phyloP scores from a whole-genome alignment of 805 yeast species.

The Metschnikowia arizonensis region DNA sequence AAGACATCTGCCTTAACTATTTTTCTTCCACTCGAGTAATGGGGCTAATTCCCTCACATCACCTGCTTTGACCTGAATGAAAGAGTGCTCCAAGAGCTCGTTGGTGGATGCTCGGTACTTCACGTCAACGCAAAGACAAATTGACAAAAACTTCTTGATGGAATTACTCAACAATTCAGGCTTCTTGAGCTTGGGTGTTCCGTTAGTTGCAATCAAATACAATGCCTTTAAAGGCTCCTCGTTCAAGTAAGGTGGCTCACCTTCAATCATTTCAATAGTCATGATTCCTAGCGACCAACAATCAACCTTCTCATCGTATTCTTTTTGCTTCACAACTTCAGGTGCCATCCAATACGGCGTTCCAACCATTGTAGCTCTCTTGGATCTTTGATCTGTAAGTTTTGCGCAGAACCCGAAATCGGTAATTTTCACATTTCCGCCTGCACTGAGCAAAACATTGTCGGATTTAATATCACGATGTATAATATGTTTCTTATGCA shows the following conservation, averaged over 20 bases:
- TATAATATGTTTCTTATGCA: constrained; percentile 88
- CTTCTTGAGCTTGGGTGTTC: constrained; percentile 69
- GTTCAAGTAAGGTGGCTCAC: constrained; percentile 79
- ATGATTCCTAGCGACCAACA: constrained; percentile 81
- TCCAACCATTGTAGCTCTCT: constrained; percentile 83
- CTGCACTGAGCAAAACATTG: constrained; percentile 41
- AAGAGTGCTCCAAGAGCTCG: constrained; percentile 75
- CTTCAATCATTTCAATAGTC: constrained; percentile 86
- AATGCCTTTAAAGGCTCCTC: constrained; percentile 77
- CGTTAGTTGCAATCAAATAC: constrained; percentile 73
- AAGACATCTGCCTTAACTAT: constrained; percentile 1
- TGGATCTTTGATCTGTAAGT: constrained; percentile 64
- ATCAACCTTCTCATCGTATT: constrained; percentile 77
- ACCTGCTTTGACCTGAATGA: constrained; percentile 59
- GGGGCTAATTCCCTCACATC: constrained; percentile 54
- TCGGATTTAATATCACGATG: constrained; percentile 55
- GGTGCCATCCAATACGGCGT: constrained; percentile 94
- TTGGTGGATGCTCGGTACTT: constrained; percentile 86
- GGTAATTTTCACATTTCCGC: constrained; percentile 43
- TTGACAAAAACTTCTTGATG: constrained; percentile 80
- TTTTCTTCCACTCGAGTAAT: constrained; percentile 49
- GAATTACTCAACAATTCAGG: constrained; percentile 68
- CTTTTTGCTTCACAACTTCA: constrained; percentile 75
- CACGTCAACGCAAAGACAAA: constrained; percentile 92
- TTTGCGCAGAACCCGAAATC: constrained; percentile 57